Base-by-base conservation (phyloP, 2,329 filamentous ascomycete species). In the Epichloe gansuensis region DNA sequence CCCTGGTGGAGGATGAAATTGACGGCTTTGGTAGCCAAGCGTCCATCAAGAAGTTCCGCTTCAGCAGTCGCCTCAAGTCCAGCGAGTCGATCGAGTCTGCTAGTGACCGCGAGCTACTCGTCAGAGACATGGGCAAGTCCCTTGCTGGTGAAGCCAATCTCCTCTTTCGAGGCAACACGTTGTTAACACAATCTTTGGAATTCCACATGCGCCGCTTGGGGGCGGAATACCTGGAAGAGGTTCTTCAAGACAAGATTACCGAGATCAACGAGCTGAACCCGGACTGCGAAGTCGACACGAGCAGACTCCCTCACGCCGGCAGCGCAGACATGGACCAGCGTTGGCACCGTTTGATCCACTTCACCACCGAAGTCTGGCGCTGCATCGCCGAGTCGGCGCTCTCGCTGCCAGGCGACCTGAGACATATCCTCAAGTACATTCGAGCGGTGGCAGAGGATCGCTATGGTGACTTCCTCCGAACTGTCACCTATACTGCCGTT, bases 271-370 rank as follows among this genome's bases (percentile, higher is more conserved):
- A 91, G 59, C 81, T 85, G 56, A 89, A 97, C 62, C 85, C 86
- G 0, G 87, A 96, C 60, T 97, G 91, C 66, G 93, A 98, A 66
- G 90, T 98, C 8, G 93, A 98, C 63, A 91, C 93, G 1, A 89
- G 87, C 67, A 84, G 85, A 54, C 74, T 95, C 35, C 56, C 60
- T 1, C 60, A 68, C 21, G 68, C 69, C n/a, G 64, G 67, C 23
- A 67, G 68, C 8, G 82, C 89, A 27, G 89, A 95, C 59, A 69
- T 95, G 2, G 80, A 87, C 40, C 81, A 85, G 54, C 93, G 95
- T 60, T 96, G 91, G 90, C 75, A 77, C 54, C 78, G 82, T 43
- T 73, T 97, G 31, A 81, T 90, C 52, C 74, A 79, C 39, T 74
- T 89, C 44, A 95, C 89, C 1, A 87, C 82, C 12, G 84, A 87